Conservation (phyloP, 768 basidiomycete species). For the Infundibulicybe gibba region DNA sequence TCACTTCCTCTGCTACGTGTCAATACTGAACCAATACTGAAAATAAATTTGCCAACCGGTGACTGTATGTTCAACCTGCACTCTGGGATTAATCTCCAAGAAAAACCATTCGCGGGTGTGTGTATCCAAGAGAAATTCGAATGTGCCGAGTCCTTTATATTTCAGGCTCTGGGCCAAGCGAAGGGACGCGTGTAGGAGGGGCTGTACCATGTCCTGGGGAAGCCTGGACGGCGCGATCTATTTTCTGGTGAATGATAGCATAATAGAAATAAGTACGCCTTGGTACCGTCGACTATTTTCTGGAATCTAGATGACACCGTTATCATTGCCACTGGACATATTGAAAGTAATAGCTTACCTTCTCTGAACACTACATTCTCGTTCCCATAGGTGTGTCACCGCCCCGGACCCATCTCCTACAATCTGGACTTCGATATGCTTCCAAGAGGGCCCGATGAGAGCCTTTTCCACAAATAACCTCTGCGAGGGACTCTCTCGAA, state of each 20-base stretch:
- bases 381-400: constrained; percentile 84
- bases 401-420: constrained; percentile 77
- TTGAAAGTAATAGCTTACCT: constrained; percentile 36
- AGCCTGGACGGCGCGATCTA: constrained; percentile 74
- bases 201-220: constrained; percentile 61
- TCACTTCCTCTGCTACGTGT: constrained; percentile 69
- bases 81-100: constrained; percentile 86
- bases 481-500: constrained; percentile 35
- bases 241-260: not conserved
- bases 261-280: too few relatives aligned
- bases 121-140: constrained; percentile 80
- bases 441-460: constrained; percentile 66
- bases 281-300: constrained; percentile 91
- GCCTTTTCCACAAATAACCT: constrained; percentile 83
- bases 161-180: constrained; percentile 73
- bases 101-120: constrained; percentile 79
- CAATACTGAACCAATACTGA: not conserved
- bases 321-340: constrained; percentile 1
- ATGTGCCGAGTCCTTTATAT: constrained; percentile 86
- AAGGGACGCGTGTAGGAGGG: constrained; percentile 70
- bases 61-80: constrained; percentile 92
- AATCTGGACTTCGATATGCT: constrained; percentile 87
- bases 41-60: constrained; percentile 51
- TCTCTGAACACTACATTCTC: constrained; percentile 89
- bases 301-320: constrained; percentile 51